Evolutionary conservation across 805 yeast species (phyloP).

Genomic region (Debaryomyces maramus): DNA sequence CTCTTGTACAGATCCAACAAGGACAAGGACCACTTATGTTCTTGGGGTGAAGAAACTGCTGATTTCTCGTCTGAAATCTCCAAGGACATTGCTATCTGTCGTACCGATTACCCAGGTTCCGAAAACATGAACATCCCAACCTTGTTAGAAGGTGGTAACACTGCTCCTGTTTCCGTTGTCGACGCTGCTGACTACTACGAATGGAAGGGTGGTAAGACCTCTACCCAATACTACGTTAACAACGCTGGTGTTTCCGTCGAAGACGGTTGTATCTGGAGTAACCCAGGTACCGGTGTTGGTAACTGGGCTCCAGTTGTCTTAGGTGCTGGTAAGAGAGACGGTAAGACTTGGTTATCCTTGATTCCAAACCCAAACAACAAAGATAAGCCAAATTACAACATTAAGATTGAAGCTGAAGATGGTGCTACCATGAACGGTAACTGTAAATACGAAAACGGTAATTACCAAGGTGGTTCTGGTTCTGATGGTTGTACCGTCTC

Average conservation of each 20-base stretch:
- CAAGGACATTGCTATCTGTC: constrained; percentile 62
- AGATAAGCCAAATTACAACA: constrained; percentile 40
- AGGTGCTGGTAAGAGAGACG: constrained; percentile 70
- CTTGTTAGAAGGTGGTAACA: constrained; percentile 53
- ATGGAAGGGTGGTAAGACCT: constrained; percentile 65
- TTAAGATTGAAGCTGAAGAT: constrained; percentile 44
- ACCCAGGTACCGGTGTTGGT: constrained; percentile 57
- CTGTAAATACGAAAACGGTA: constrained; percentile 79
- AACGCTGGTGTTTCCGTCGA: constrained; percentile 73
- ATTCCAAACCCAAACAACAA: constrained; percentile 78
- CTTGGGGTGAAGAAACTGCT: constrained; percentile 61
- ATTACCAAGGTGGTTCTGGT: constrained; percentile 67
- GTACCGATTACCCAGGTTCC: constrained; percentile 82
- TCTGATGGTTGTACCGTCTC: constrained; percentile 92
- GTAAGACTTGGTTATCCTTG: constrained; percentile 64
- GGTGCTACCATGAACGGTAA: constrained; percentile 61
- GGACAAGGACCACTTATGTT: constrained; percentile 55
- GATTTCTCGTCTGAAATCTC: constrained; percentile 50
- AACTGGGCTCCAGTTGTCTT: constrained; percentile 80
- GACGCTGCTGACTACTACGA: constrained; percentile 57
- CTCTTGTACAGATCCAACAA: constrained; percentile 61
- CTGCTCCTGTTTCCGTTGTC: constrained; percentile 57
- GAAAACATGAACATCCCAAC: constrained; percentile 80
- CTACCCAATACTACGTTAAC: constrained; percentile 75
- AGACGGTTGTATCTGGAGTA: constrained; percentile 76